A percentile compares a stretch with the other conserved stretches of the same genome.
Evolutionary conservation across 129 eudicot genomes (phyloP).

Genomic region (Tagetes erecta): DNA sequence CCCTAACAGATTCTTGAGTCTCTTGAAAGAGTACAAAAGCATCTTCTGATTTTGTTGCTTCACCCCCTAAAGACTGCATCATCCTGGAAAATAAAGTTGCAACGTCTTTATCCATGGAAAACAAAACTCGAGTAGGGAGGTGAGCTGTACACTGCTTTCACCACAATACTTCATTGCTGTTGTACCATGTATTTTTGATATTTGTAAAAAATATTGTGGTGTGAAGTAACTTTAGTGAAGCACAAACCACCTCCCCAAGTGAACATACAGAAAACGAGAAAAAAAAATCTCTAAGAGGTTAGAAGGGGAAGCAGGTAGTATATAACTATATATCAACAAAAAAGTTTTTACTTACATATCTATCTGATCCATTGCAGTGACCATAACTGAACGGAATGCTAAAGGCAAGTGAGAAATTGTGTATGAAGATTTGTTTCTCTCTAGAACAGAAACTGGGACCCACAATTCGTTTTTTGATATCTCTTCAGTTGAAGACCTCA

Average conservation of each 20-base stretch:
- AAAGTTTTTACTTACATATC: slow-evolving; percentile 52
- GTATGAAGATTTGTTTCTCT: slow-evolving; percentile 89
- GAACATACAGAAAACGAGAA: neutral
- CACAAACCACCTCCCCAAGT: neutral
- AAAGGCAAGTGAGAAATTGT: slow-evolving; percentile 87
- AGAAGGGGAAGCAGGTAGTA: too few relatives aligned
- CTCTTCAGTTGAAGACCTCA: slow-evolving; percentile 77
- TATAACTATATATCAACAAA: neutral
- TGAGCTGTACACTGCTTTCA: neutral
- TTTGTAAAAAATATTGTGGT: neutral
- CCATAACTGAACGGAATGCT: slow-evolving; percentile 79
- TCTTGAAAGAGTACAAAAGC: slow-evolving; percentile 73
- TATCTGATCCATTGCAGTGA: slow-evolving; percentile 88
- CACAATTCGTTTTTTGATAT: slow-evolving; percentile 80
- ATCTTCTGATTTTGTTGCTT: slow-evolving; percentile 78
- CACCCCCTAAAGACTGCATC: slow-evolving; percentile 71
- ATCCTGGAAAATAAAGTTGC: slow-evolving; percentile 49
- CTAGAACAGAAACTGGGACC: slow-evolving; percentile 88
- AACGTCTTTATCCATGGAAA: neutral
- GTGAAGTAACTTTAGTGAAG: neutral
- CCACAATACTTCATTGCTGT: neutral
- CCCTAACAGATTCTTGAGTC: slow-evolving; percentile 90
- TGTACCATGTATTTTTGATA: neutral
- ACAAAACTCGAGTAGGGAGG: neutral
- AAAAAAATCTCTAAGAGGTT: neutral